Base-by-base conservation (phyloP, 2,329 filamentous ascomycete genomes). In the Teratosphaeriaceae sp. region DNA sequence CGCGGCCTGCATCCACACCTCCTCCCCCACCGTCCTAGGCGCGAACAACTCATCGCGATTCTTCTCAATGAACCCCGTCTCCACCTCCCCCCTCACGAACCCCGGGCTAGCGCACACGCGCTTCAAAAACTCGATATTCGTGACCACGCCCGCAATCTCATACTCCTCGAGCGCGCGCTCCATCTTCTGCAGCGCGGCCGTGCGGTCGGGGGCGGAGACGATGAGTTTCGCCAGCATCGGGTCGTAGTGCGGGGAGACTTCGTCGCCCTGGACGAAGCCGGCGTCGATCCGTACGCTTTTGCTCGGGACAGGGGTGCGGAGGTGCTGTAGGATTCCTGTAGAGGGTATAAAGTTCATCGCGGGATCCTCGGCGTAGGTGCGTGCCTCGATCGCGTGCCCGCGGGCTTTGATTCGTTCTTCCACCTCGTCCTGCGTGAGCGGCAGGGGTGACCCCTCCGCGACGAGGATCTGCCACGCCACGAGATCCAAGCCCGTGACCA, bases 141-240 rank as follows among this genome's bases (percentile, higher is more conserved):
- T 98, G 60, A 86, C 84, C 6, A 94, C 78, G 0, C 92, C 92
- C 2, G 90, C 92, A 9, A 98, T 82, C 65, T 98, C 88, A 60
- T 97, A 98, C 37, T 87, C 77, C 51, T 87, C 83, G 9, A 98
- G 71, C 1, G 92, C 89, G 3, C 82, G 72, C 27, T 81, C 79
- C 46, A 98, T 74, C 64, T 87, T 94, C 45, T 85, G 81, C 38
- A 98, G 83, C 3, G 89, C 87, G 20, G 85, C 83, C 60, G 84
- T 78, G 46, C 92, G 78, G 44, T 84, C 84, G 13, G 79, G 76
- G 1, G 86, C 92, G 45, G 86, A 79, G 5, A 97, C 88, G 55
- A 98, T 98, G 40, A 98, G 77, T 68, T 98, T 98, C 34, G 92
- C 87, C 53, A 98, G 95, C 92, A 98, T 98, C 21, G 92, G 92